phyloP scores from a whole-genome alignment of 768 basidiomycete genomes.

The Mycena latifolia region DNA sequence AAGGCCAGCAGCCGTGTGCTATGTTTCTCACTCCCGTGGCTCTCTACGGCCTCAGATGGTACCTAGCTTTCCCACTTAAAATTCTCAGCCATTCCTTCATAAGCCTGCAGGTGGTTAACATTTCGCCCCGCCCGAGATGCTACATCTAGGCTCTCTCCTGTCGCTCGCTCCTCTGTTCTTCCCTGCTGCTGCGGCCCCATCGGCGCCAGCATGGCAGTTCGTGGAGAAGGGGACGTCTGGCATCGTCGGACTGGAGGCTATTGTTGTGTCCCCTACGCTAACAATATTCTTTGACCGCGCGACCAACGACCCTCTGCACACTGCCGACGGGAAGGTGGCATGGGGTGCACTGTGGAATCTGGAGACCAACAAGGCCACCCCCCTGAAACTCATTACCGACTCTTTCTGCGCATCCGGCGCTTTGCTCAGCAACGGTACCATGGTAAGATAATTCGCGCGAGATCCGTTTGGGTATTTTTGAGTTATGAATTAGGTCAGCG shows the following conservation, averaged over 20 bases:
- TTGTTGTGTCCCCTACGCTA: conserved; percentile 40
- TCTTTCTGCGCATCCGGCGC: conserved; percentile 68
- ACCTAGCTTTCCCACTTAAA: neutral
- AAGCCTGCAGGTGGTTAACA: neutral
- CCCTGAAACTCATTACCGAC: conserved; percentile 70
- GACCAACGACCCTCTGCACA: conserved; percentile 59
- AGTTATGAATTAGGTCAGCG: conserved; percentile 37
- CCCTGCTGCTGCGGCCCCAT: conserved; percentile 10
- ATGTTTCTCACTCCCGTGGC: conserved; percentile 12
- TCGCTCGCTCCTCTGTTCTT: conserved; percentile 27
- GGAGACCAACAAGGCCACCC: conserved; percentile 57
- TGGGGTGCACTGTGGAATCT: conserved; percentile 66
- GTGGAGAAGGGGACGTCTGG: conserved; percentile 25
- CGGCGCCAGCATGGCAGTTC: conserved; percentile 26
- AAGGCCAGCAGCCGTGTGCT: neutral
- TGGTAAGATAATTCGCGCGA: conserved; percentile 49
- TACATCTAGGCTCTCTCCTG: conserved; percentile 23
- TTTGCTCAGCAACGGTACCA: conserved; percentile 69
- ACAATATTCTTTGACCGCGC: conserved; percentile 66
- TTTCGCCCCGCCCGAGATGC: conserved; percentile 18
- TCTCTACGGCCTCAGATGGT: conserved; percentile 2
- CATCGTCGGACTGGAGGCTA: conserved; percentile 35
- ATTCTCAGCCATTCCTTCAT: conserved; percentile 2
- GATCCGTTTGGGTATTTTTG: neutral
- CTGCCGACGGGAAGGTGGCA: conserved; percentile 59